Conservation (phyloP, 2,329 filamentous ascomycete genomes). For the Beauveria caledonica region DNA sequence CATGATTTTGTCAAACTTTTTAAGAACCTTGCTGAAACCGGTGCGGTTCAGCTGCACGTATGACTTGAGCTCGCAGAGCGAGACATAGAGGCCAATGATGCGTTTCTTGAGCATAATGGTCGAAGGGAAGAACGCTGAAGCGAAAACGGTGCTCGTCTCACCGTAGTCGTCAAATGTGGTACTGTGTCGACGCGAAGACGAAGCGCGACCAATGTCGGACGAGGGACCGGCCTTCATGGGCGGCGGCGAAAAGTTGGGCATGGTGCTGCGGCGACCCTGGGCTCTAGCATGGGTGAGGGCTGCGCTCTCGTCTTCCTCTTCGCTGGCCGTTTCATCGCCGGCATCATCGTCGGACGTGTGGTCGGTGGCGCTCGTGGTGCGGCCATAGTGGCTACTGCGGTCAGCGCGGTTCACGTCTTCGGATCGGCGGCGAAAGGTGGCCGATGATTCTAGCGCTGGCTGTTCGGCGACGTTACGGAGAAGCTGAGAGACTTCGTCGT, state of each 20-base stretch:
- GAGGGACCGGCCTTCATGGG: slow-evolving; percentile 54
- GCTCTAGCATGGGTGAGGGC: slow-evolving; percentile 40
- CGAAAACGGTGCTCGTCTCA: slow-evolving; percentile 56
- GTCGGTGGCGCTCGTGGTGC: slow-evolving; percentile 31
- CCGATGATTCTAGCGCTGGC: slow-evolving; percentile 39
- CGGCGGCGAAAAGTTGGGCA: slow-evolving; percentile 29
- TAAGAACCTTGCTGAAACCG: slow-evolving; percentile 90
- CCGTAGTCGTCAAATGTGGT: slow-evolving; percentile 67
- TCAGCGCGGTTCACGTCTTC: slow-evolving; percentile 17
- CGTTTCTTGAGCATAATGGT: slow-evolving; percentile 88
- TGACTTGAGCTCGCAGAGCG: slow-evolving; percentile 89
- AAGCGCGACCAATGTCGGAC: slow-evolving; percentile 41
- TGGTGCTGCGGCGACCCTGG: slow-evolving; percentile 27
- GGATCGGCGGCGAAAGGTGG: slow-evolving; percentile 26
- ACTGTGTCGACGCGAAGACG: slow-evolving; percentile 54
- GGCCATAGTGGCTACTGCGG: slow-evolving; percentile 18
- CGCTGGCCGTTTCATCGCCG: slow-evolving; percentile 55
- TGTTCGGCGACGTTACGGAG: slow-evolving; percentile 64
- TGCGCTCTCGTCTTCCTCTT: slow-evolving; percentile 54
- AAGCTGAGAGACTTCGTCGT: slow-evolving; percentile 71
- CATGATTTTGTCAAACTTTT: slow-evolving; percentile 97
- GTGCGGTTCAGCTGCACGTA: slow-evolving; percentile 95
- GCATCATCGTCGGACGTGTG: slow-evolving; percentile 47
- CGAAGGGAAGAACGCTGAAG: slow-evolving; percentile 54
- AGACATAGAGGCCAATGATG: slow-evolving; percentile 78